Conservation (phyloP, 108 stramenopile species). For the Discostella stelligeroides region DNA sequence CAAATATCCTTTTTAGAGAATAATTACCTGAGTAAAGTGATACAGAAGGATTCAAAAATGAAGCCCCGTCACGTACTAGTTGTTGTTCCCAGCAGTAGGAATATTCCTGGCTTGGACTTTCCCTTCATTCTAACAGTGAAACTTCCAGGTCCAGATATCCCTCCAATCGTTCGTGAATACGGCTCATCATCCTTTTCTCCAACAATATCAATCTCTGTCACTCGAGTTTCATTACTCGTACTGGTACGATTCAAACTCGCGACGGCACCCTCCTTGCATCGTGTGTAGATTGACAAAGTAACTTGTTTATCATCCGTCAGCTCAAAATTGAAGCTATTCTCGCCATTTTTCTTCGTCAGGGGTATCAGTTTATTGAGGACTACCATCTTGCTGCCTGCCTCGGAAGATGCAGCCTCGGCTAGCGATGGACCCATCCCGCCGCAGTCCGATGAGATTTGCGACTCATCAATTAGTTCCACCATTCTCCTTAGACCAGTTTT, state of each 20-base stretch:
- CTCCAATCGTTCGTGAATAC: constrained; percentile 33
- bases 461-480: constrained; percentile 40
- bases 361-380: constrained; percentile 28
- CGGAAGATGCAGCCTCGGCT: constrained; percentile 24
- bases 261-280: constrained; percentile 25
- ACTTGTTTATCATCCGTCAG: constrained; percentile 17
- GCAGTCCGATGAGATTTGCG: constrained; percentile 45
- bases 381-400: constrained; percentile 2
- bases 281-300: constrained; percentile 34
- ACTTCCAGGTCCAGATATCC: constrained; percentile 27
- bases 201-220: constrained; percentile 15
- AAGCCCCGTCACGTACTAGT: no score
- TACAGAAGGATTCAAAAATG: no score
- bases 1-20: no score
- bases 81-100: constrained; percentile 21
- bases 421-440: constrained; percentile 39
- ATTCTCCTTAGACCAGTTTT: constrained; percentile 34
- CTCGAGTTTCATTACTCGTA: constrained; percentile 7
- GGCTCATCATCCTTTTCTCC: constrained; percentile 28
- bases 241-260: constrained; percentile 15
- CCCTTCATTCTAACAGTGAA: constrained; percentile 21
- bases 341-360: constrained; percentile 22
- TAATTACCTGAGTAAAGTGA: no score
- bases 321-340: constrained; percentile 20
- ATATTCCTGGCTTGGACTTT: constrained; percentile 11